A percentile compares a stretch with the other conserved stretches of the same genome.
Conservation (phyloP, 352 stramenopile species). For the Phytophthora multivora region DNA sequence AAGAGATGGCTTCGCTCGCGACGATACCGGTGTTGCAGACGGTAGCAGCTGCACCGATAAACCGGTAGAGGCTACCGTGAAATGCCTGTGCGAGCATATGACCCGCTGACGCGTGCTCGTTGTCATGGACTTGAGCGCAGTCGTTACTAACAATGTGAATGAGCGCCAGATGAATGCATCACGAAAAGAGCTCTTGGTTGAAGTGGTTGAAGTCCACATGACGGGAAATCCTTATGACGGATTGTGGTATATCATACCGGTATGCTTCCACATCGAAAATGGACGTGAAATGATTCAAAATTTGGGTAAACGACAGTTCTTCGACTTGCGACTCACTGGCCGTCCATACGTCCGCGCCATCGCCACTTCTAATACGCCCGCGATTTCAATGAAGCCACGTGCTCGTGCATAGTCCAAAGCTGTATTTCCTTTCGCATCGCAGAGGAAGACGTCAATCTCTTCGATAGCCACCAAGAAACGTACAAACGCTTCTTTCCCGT, state of each 20-base stretch:
- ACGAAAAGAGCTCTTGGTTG: background rate
- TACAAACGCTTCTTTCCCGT: constrained; percentile 56
- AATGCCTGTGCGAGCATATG: background rate
- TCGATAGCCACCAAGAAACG: constrained; percentile 52
- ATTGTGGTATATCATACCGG: no score
- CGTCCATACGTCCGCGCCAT: constrained; percentile 24
- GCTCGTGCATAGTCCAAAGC: constrained; percentile 51
- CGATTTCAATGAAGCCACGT: constrained; percentile 33
- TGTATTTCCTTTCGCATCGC: constrained; percentile 39
- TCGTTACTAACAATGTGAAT: background rate
- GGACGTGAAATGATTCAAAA: no score
- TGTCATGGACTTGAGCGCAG: background rate
- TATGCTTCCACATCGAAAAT: no score
- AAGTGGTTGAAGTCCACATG: background rate
- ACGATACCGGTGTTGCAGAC: background rate
- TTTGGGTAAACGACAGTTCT: no score
- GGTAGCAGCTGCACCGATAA: background rate
- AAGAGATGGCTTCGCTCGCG: background rate
- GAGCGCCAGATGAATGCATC: background rate
- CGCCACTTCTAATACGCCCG: constrained; percentile 46
- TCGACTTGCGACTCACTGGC: no score
- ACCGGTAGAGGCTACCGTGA: background rate
- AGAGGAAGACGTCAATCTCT: constrained; percentile 39
- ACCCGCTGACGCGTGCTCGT: no score
- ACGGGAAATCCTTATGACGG: no score